Evolutionary conservation across 75 land plant genomes (phyloP), one percentile per base, ranked within the genome.

Genomic region (Pinus tabuliformis): DNA sequence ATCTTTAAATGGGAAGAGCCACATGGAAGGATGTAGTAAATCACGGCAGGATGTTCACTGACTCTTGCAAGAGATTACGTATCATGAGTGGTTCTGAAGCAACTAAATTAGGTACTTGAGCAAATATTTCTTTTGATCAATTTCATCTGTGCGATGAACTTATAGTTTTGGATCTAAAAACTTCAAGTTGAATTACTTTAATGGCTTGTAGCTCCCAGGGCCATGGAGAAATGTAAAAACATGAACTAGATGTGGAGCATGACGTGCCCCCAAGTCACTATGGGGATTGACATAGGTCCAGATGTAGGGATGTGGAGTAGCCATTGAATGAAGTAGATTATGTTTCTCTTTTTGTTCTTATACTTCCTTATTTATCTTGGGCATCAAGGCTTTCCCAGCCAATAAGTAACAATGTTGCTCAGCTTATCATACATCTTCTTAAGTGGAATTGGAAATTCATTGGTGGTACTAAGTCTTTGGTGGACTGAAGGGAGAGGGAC

Each of bases 21-120:
- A 26, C 26, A 26, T 26, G 26, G 26, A 26, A 26, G 26, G 26
- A 26, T 26, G 26, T 26, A 26, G 26, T 26, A 26, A 26, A 26
- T 26, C 39, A 42, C 63, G 75, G 81, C 56, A 88, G 87, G 63
- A 84, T 88, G 87, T 88, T 88, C 79, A 80, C 70, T 42, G 80
- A 80, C 18, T 75, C 90, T 13, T 88, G 90, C 76, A 88, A 81
- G 77, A 81, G 90, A 72, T 64, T 91, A 52, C 80, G 90, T 60
- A 26, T 91, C 77, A 88, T 88, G 93, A 91, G 86, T 73, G 88
- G 90, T 30, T 86, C 88, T 13, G 90, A 88, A 56, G 90, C 90
- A 36, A 91, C 82, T 82, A 90, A 88, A 45, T 79, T 91, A 58
- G 90, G 90, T 91, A 83, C 24, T 64, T 24, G 42, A 65, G 15